Evolutionary conservation across 2,329 filamentous ascomycete species (phyloP), one percentile per base, ranked within the genome.

Genomic region (Microcyclospora pomicola): DNA sequence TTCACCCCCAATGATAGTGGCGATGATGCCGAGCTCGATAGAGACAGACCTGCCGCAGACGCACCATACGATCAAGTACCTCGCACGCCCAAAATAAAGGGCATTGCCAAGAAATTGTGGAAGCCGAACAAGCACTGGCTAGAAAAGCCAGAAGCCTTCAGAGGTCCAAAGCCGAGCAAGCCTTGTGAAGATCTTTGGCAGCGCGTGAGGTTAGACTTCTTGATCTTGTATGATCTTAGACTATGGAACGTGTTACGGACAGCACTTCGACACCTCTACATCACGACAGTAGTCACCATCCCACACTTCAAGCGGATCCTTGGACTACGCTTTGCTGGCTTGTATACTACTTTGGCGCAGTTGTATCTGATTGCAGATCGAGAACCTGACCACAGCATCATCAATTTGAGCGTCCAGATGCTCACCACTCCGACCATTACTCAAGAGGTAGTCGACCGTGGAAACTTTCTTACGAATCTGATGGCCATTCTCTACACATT

Each of bases 401-500:
- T 98, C 67, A 95, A 95, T 55, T 74, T 98, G 29, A 96, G 88
- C 4, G 67, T 96, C 24, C 91, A 98, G 56, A 92, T 98, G 75
- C 68, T 98, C 44, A 98, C 91, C 0, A 95, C 91, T 0, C 87
- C 91, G 2, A 93, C 88, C 0, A 96, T 98, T 48, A 96, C 88
- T 0, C 82, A 86, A 33, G 92, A 98, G 61, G 82, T 96, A 35
- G 85, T 98, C 7, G 83, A 94, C 52, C 75, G 86, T 33, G 88
- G 87, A 19, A 98, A 98, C 59, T 98, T 98, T 55, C 68, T 98
- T 47, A 95, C 86, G 7, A 94, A 85, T 49, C 70, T 98, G 30
- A 82, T 96, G 72, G 86, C 91, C 11, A 98, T 98, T 44, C 68
- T 98, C 0, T 98, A 96, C 60, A 96, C 92, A 0, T 98, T 98